phyloP scores from a whole-genome alignment of 2,329 filamentous ascomycete species.

The Geosmithia flava region DNA sequence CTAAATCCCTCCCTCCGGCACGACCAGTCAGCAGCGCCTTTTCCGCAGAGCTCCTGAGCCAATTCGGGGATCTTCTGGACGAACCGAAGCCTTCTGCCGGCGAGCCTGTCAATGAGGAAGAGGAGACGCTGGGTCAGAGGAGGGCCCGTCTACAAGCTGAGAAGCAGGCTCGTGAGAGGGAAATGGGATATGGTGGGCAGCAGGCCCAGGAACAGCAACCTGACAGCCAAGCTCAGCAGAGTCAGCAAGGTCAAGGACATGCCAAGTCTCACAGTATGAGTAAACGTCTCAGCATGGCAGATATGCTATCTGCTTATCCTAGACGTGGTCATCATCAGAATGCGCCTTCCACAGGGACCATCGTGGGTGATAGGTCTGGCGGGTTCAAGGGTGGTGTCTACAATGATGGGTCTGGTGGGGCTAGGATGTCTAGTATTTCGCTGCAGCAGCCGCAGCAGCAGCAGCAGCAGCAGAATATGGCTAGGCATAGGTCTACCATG shows the following conservation, averaged over 20 bases:
- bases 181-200: slow-evolving; percentile 27
- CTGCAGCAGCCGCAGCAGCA: slow-evolving; percentile 2
- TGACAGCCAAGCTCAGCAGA: background rate
- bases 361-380: slow-evolving; percentile 19
- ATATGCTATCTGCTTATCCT: slow-evolving; percentile 37
- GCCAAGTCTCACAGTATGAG: slow-evolving; percentile 5
- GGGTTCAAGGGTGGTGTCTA: slow-evolving; percentile 40
- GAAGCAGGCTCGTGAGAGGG: slow-evolving; percentile 48
- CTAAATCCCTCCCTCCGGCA: slow-evolving; percentile 39
- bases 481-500: slow-evolving; percentile 7
- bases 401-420: slow-evolving; percentile 37
- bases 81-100: background rate
- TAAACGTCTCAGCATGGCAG: slow-evolving; percentile 41
- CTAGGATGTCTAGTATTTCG: slow-evolving; percentile 13
- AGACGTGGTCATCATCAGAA: slow-evolving; percentile 17
- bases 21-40: slow-evolving; percentile 55
- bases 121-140: slow-evolving; percentile 71
- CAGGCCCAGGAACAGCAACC: slow-evolving; percentile 2
- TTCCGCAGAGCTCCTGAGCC: slow-evolving; percentile 54
- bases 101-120: slow-evolving; percentile 28
- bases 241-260: background rate
- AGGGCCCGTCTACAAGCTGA: slow-evolving; percentile 61
- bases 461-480: slow-evolving; percentile 13
- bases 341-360: background rate
- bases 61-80: slow-evolving; percentile 42